Conservation (phyloP, 78 protist genomes). For the Blattamonas nauphoetae region DNA sequence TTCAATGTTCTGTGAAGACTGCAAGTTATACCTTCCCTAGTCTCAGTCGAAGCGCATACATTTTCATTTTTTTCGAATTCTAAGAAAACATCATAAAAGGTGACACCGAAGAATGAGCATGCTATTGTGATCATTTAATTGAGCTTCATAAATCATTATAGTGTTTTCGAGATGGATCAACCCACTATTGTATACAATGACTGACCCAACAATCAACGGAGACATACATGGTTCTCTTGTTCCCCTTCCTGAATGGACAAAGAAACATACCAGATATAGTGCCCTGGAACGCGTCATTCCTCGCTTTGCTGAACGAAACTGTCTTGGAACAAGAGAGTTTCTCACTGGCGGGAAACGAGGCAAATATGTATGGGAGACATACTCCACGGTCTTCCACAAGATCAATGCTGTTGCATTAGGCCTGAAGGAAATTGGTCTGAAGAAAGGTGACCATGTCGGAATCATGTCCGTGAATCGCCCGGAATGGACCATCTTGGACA, state of each 20-base stretch:
- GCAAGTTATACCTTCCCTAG: no score
- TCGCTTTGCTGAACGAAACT: not conserved
- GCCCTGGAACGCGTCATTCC: not conserved
- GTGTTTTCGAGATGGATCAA: no score
- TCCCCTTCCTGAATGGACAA: not conserved
- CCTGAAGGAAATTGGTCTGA: not conserved
- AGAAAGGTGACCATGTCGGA: constrained; percentile 24
- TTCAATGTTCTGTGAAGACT: no score
- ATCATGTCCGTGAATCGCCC: constrained; percentile 9
- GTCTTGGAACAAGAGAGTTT: not conserved
- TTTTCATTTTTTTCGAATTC: no score
- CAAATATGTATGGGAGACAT: not conserved
- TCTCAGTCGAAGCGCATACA: no score
- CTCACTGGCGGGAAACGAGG: not conserved
- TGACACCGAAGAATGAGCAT: no score
- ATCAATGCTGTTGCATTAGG: not conserved
- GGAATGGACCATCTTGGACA: constrained; percentile 15
- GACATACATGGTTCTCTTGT: not conserved
- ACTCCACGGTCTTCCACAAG: not conserved
- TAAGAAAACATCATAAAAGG: no score
- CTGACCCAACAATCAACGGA: no score
- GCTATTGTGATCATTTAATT: no score
- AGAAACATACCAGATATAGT: not conserved
- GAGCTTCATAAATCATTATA: no score
- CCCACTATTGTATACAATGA: no score